phyloP scores from a whole-genome alignment of 345 rosid genomes.

The Bretschneidera sinensis region DNA sequence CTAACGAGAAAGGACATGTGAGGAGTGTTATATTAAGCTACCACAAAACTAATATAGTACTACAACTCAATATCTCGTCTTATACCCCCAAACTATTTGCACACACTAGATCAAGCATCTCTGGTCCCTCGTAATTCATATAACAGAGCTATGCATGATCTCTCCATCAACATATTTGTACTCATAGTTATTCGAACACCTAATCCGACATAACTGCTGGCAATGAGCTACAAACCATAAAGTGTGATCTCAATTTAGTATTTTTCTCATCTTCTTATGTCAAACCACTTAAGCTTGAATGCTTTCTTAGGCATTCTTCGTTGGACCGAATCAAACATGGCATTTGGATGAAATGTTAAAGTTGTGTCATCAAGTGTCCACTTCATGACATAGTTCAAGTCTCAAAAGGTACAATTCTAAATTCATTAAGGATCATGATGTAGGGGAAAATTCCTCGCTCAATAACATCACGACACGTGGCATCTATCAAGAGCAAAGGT shows the following conservation, averaged over 20 bases:
- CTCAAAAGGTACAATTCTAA: no score
- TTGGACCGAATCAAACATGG: neutral
- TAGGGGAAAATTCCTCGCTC: no score
- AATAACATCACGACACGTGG: no score
- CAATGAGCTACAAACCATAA: neutral
- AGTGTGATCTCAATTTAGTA: neutral
- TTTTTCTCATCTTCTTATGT: neutral
- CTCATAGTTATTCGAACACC: neutral
- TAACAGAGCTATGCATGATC: neutral
- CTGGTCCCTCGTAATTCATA: neutral
- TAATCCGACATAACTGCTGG: neutral
- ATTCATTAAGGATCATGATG: no score
- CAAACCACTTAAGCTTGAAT: neutral
- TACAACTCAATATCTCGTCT: neutral
- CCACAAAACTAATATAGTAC: neutral
- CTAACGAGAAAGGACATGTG: no score
- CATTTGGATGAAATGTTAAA: no score
- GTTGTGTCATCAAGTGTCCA: no score
- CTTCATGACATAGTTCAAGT: no score
- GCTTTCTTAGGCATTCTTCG: neutral
- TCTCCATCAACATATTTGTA: no score
- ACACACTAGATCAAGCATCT: no score
- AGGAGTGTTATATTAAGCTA: neutral
- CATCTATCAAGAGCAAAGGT: no score
- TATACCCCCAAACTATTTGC: neutral